phyloP scores from a whole-genome alignment of 495 filamentous ascomycete species.

The Penicillium roqueforti region DNA sequence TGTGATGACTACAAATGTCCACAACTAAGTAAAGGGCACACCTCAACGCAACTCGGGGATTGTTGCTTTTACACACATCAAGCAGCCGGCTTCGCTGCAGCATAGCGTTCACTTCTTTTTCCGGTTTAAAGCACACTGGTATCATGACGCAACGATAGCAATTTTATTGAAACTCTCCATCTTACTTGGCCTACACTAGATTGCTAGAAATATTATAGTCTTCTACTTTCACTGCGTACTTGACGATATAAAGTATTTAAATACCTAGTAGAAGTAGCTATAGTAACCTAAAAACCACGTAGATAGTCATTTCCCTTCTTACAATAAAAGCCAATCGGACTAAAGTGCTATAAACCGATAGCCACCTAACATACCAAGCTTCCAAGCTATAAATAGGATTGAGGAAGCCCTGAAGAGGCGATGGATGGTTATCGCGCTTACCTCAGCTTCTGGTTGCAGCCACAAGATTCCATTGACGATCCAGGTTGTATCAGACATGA shows the following conservation, averaged over 20 bases:
- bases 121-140: background rate
- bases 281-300: no score
- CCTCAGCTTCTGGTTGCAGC: conserved; percentile 35
- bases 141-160: conserved; percentile 6
- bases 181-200: background rate
- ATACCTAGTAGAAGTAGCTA: no score
- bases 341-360: no score
- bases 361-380: no score
- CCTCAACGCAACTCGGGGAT: background rate
- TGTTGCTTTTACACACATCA: conserved; percentile 1
- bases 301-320: no score
- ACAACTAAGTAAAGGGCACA: background rate
- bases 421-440: conserved; percentile 19
- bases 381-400: background rate
- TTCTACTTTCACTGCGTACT: no score
- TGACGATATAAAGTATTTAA: no score
- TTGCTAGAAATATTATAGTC: no score
- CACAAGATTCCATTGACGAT: conserved; percentile 27
- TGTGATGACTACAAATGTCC: background rate
- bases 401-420: background rate
- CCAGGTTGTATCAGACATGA: conserved; percentile 3
- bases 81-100: conserved; percentile 9
- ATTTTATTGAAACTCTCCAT: background rate
- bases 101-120: conserved; percentile 6
- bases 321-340: no score